Percentiles rank a stretch among this genome's conserved stretches.
Conservation (phyloP, 768 basidiomycete species). For the Psilocybe subaeruginosa region DNA sequence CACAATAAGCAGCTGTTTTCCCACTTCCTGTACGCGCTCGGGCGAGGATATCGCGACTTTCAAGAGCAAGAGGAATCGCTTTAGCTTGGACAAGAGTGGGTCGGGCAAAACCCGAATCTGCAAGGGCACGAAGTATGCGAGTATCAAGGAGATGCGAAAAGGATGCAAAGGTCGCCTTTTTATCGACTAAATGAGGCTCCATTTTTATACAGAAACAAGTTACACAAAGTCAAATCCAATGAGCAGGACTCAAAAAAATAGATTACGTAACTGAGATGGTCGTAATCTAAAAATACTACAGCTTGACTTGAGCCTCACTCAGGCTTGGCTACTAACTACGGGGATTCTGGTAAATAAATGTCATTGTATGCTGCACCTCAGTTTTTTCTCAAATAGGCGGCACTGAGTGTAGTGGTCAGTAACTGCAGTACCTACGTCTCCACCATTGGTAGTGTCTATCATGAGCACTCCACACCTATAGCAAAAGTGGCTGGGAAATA, state of each 20-base stretch:
- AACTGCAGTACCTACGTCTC: slow-evolving; percentile 29
- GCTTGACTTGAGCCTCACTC: no score
- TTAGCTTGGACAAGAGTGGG: slow-evolving; percentile 93
- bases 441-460: slow-evolving; percentile 32
- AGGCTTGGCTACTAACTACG: slow-evolving; percentile 7
- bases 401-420: slow-evolving; percentile 28
- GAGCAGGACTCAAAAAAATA: slow-evolving; percentile 17
- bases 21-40: slow-evolving; percentile 95
- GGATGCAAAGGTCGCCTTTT: slow-evolving; percentile 51
- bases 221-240: neutral
- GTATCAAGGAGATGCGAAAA: slow-evolving; percentile 84
- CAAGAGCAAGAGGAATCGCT: slow-evolving; percentile 90
- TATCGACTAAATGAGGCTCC: slow-evolving; percentile 49
- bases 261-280: slow-evolving; percentile 22
- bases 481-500: slow-evolving; percentile 15
- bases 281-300: slow-evolving; percentile 24
- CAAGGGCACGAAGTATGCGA: slow-evolving; percentile 85
- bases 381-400: slow-evolving; percentile 25
- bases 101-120: slow-evolving; percentile 85
- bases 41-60: slow-evolving; percentile 89
- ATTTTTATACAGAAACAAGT: slow-evolving; percentile 35
- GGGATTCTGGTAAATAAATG: neutral
- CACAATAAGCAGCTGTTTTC: slow-evolving; percentile 95
- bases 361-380: slow-evolving; percentile 28
- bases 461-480: slow-evolving; percentile 47